Evolutionary conservation across 805 yeast genomes (phyloP).

Genomic region (Kuraishia borneana): DNA sequence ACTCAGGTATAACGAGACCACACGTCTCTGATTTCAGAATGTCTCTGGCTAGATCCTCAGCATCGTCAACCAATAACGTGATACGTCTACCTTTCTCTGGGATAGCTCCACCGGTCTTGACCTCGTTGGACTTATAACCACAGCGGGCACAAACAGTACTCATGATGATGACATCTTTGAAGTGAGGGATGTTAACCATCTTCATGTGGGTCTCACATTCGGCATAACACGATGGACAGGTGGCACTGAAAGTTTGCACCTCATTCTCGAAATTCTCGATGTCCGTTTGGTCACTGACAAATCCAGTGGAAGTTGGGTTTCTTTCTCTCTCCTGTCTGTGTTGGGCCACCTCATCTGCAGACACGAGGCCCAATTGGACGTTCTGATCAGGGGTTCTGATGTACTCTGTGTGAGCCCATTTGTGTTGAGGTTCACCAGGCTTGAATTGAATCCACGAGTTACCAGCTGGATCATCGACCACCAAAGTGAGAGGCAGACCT

Average conservation of each 20-base stretch:
- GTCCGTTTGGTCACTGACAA: constrained; percentile 60
- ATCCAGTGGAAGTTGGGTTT: constrained; percentile 40
- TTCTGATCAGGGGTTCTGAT: constrained; percentile 82
- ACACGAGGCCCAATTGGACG: constrained; percentile 69
- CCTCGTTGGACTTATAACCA: constrained; percentile 95
- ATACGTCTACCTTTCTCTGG: constrained; percentile 77
- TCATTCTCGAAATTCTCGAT: constrained; percentile 82
- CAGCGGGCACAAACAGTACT: constrained; percentile 86
- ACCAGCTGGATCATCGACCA: constrained; percentile 89
- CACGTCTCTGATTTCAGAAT: constrained; percentile 92
- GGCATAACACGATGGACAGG: constrained; percentile 82
- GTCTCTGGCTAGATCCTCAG: constrained; percentile 90
- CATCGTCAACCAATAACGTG: constrained; percentile 67
- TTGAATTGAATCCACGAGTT: constrained; percentile 90
- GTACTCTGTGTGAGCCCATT: constrained; percentile 82
- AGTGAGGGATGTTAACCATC: constrained; percentile 92
- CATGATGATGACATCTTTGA: constrained; percentile 95
- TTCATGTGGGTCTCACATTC: constrained; percentile 94
- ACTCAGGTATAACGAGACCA: constrained; percentile 75
- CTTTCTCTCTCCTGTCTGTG: constrained; percentile 31
- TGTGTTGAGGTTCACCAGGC: constrained; percentile 81
- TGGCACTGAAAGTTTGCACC: constrained; percentile 85
- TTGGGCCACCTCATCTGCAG: constrained; percentile 51
- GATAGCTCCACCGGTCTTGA: constrained; percentile 95
- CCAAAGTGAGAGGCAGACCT: constrained; percentile 65